Base-by-base conservation (phyloP, 1,139 yeast species). In the Yamadazyma mexicana region DNA sequence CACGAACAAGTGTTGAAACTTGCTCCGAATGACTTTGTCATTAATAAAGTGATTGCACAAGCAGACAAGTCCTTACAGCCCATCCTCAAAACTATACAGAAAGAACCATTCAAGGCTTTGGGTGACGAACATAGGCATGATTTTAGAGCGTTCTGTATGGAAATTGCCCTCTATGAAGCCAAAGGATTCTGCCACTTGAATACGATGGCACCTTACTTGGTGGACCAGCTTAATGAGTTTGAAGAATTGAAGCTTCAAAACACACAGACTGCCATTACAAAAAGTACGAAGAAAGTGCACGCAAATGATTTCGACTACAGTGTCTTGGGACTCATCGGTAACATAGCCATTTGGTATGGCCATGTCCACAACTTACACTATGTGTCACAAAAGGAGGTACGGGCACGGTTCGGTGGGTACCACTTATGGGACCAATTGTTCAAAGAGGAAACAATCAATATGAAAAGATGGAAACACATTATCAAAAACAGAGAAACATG, bases 381-480 rank as follows among this genome's bases (percentile, higher is more conserved):
- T 16, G 39, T 46, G 11, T 37, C 40, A 15, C 33, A 38, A 15
- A 32, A 22, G 9, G 44, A 46, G 16, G 52, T 67, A 17, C 55
- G 55, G 40, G 52, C 54, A 9, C 51, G 55, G 26, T 54, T 70
- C 24, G 77, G 77, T n/a, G 77, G 77, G 0, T 58, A 52, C 44
- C 70, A 69, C 48, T 59, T 71, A 39, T 71, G 77, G 77, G 75
- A 70, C 51, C 61, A 66, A 32, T 54, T 70, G 39, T 60, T 59
- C 38, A 61, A 68, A 41, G 66, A 64, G 42, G 55, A 61, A 23
- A 53, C 62, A 7, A 68, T 70, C 55, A 69, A 69, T 45, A 58
- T 70, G 38, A 69, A 69, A 46, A 58, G 77, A 47, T 71, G 77
- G 77, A 71, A 71, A 45, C 76, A 70, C 44, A 57, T 71, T 17